phyloP scores from a whole-genome alignment of 257 asterid species.

The Gentiana macrophylla region DNA sequence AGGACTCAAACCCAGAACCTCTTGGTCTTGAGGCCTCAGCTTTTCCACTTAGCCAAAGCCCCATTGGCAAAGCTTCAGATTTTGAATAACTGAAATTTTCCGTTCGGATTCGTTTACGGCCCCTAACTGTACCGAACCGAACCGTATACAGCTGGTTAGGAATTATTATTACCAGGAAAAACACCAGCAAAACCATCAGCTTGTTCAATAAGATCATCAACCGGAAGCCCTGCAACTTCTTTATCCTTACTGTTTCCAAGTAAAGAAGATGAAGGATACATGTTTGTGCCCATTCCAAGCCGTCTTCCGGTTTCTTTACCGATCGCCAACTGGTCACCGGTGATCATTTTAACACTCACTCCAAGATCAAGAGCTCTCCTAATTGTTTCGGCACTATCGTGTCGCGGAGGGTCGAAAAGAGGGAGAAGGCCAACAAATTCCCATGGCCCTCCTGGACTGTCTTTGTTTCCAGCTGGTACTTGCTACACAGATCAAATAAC shows the following conservation, averaged over 20 bases:
- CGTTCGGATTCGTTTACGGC: too few relatives aligned
- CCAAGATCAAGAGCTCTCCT: slow-evolving; percentile 62
- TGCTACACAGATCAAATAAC: slow-evolving; percentile 4
- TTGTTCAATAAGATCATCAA: slow-evolving; percentile 29
- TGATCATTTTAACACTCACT: slow-evolving; percentile 80
- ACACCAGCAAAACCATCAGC: slow-evolving; percentile 39
- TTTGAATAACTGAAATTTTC: too few relatives aligned
- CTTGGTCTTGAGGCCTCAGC: too few relatives aligned
- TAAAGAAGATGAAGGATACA: slow-evolving; percentile 32
- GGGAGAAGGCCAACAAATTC: slow-evolving; percentile 60
- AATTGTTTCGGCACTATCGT: slow-evolving; percentile 76
- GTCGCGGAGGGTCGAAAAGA: slow-evolving; percentile 78
- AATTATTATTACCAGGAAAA: slow-evolving; percentile 18
- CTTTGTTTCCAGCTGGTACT: slow-evolving; percentile 60
- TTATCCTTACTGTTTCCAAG: slow-evolving; percentile 21
- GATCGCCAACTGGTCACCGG: slow-evolving; percentile 42
- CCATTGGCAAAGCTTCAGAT: too few relatives aligned
- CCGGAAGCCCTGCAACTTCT: slow-evolving; percentile 12
- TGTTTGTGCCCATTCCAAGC: slow-evolving; percentile 34
- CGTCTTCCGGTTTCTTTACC: slow-evolving; percentile 35
- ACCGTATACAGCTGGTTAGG: too few relatives aligned
- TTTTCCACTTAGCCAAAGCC: too few relatives aligned
- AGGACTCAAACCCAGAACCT: too few relatives aligned
- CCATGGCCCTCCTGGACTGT: slow-evolving; percentile 65
- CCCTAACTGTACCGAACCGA: too few relatives aligned